Percentiles rank a stretch among this genome's conserved stretches.
Conservation (phyloP, 2,329 filamentous ascomycete species). For the Drechslerella dactyloides region DNA sequence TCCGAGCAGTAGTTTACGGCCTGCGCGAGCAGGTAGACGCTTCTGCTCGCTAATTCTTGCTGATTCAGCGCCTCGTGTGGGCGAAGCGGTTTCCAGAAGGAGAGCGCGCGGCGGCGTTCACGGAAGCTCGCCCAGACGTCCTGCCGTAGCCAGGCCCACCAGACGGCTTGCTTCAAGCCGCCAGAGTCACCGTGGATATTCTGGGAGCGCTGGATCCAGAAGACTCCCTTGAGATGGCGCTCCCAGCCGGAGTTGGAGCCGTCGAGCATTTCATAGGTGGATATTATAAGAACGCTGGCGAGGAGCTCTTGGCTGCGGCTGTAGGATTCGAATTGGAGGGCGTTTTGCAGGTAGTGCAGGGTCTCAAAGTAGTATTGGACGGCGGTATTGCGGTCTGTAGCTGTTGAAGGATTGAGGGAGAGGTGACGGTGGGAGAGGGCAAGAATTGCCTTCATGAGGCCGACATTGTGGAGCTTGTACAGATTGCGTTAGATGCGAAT, state of each 20-base stretch:
- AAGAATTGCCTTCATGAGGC: conserved; percentile 66
- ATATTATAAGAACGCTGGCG: conserved; percentile 67
- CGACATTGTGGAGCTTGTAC: conserved; percentile 63
- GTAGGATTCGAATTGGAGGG: conserved; percentile 67
- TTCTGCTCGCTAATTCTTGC: conserved; percentile 64
- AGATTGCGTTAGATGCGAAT: conserved; percentile 57
- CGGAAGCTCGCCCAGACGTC: conserved; percentile 71
- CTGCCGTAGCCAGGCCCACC: conserved; percentile 72
- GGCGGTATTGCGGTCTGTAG: conserved; percentile 58
- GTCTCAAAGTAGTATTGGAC: conserved; percentile 69
- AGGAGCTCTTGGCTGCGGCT: conserved; percentile 66
- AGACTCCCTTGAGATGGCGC: conserved; percentile 69
- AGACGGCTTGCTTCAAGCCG: conserved; percentile 66
- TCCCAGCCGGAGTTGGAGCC: conserved; percentile 66
- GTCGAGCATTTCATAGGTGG: conserved; percentile 72
- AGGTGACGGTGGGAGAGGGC: conserved; percentile 65
- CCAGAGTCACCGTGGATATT: conserved; percentile 67
- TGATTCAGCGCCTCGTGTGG: conserved; percentile 62
- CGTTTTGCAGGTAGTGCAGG: conserved; percentile 67
- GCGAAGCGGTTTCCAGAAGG: conserved; percentile 66
- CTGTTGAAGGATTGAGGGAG: conserved; percentile 57
- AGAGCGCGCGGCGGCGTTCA: conserved; percentile 65
- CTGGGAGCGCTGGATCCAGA: conserved; percentile 70
- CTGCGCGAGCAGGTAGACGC: conserved; percentile 65
- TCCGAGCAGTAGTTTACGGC: conserved; percentile 67